Base-by-base conservation (phyloP, 208 protist genomes). In the Naegleria lovaniensis region DNA sequence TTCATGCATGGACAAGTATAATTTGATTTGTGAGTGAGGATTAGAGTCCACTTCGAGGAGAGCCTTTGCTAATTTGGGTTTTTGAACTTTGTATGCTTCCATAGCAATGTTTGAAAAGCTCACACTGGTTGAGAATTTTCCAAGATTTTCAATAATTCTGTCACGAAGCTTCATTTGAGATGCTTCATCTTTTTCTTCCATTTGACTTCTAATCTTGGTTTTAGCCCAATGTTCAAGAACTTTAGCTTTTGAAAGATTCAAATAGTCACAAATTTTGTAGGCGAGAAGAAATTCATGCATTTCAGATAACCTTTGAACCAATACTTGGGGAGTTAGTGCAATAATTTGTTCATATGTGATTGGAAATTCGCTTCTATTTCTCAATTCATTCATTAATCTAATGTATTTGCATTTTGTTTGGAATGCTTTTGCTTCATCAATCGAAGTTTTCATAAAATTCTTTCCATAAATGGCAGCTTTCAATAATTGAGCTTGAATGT, bases 191-290 rank as follows among this genome's bases (percentile, higher is more conserved):
- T 67, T 40, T 38, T 59, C 22, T 51, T 48, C 22, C n/a, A 51
- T 7, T 51, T 86, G 38, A 9, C 29, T 84, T 75, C 89, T 75
- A 19, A 98, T 94, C 91, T 97, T 98, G 29, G 91, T 92, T 90
- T 98, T 94, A 19, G 97, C 98, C 98, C 98, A 99, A 91, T 98
- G 95, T 85, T 95, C 90, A n/a, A 99, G 92, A 13, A 99, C 94
- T 29, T 90, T 90, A 43, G 97, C 93, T 13, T 91, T 92, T 86
- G 94, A 92, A 22, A 95, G 75, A 52, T 94, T 94, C 7, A 98
- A 91, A 7, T 92, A 91, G 13, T 96, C 93, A 87, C 93, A 95
- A 9, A 98, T 94, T 84, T 93, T 91, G 89, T 95, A 96, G 15
- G 97, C 97, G 3, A 98, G 89, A 43, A 97, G 94, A 92, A 98